Evolutionary conservation across 495 filamentous ascomycete genomes (phyloP), one percentile per base, ranked within the genome.

Genomic region (Annulohypoxylon stygium): DNA sequence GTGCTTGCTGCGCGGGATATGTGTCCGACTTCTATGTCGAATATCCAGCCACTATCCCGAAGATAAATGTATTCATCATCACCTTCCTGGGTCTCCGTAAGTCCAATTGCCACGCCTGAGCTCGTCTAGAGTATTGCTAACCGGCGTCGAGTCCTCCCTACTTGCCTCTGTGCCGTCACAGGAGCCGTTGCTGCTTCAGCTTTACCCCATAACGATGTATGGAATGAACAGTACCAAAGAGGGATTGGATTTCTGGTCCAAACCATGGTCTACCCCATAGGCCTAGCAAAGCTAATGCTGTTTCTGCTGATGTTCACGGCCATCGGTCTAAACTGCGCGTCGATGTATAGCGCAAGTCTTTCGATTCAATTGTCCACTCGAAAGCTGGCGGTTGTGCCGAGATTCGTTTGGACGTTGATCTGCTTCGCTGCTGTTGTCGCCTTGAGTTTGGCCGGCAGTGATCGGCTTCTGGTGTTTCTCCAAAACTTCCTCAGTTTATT

Each of bases 1-100:
- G 85, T n/a, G 86, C 84, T 1, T 88, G 85, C 37, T 88, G 90
- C 88, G 84, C 83, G 25, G 87, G 89, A 4, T 88, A 90, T 48
- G 88, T 86, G 0, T 84, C 84, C 0, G 90, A 91, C 71, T 91
- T 87, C 73, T 90, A 90, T 73, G 87, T 88, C 7, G 84, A 90
- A 43, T 90, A 90, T 69, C 89, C 88, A 0, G 83, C 81, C 57
- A 77, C 83, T 23, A 87, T 85, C 6, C 79, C 82, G 18, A 82
- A 83, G 55, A 73, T 81, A 53, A 88, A 86, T 68, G 81, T 90
- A 18, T 91, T 90, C 65, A 30, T 79, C 62, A 61, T 87, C 20
- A 86, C 86, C 0, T 79, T 81, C 36, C 67, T 82, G n/a, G 85
- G 85, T 4, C 78, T 82, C 65, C 85, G 75, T 77, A n/a, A 73